These are phyloP conservation scores for Syzygium syzygioides DNA, from an alignment of 441 rosid genomes.

Conservation along the genomic window DNA sequence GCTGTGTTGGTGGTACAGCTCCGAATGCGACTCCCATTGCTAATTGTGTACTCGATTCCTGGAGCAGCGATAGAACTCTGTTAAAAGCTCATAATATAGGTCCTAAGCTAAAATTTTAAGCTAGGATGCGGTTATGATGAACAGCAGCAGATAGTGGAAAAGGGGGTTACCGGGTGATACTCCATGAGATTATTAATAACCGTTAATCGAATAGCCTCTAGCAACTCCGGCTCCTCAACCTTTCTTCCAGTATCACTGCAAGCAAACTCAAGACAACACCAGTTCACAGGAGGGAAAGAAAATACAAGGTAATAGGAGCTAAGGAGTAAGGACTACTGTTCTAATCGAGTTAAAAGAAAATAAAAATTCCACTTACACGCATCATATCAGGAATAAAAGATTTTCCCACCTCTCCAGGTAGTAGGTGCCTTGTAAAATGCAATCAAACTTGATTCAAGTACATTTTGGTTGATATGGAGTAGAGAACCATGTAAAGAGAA, in stretches of 20 bases:
- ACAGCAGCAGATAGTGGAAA: not conserved
- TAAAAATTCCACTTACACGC: not conserved
- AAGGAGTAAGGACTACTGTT: not conserved
- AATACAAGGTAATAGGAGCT: not conserved
- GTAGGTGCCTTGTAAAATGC: not conserved
- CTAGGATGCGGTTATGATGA: not conserved
- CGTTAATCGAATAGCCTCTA: constrained; percentile 95
- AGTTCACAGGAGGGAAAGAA: not conserved
- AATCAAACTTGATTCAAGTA: not conserved
- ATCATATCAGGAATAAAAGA: not conserved
- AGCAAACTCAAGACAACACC: constrained; percentile 5
- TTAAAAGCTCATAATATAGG: not conserved
- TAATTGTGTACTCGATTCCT: constrained; percentile 96
- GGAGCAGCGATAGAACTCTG: constrained; percentile 21
- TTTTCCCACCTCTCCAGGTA: not conserved
- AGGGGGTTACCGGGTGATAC: constrained; percentile 79
- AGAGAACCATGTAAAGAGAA: not conserved
- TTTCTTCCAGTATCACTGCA: constrained; percentile 88
- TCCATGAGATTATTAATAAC: constrained; percentile 80
- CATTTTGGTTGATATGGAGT: not conserved
- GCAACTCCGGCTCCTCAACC: constrained; percentile 91
- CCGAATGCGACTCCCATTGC: constrained; percentile 97
- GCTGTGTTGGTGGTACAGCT: constrained; percentile 58
- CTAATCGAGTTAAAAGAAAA: not conserved
- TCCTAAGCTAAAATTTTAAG: not conserved